Evolutionary conservation across 441 rosid genomes (phyloP).

Genomic region (Adansonia madagascariensis): DNA sequence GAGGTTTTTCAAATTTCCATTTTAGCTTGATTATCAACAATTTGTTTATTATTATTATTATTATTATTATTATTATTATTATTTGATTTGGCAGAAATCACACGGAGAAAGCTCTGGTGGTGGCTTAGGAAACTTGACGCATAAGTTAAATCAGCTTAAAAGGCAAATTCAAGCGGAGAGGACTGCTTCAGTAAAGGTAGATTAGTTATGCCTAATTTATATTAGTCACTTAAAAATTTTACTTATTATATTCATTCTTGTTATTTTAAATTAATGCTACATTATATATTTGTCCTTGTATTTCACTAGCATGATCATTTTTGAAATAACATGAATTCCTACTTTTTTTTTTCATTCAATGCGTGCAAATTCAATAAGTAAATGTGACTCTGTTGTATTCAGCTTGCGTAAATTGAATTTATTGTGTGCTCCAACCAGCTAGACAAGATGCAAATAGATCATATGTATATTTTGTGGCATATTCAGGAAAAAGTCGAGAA

Average conservation of each 20-base stretch:
- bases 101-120: conserved; percentile 47
- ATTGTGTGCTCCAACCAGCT: not conserved
- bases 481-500: conserved; percentile 58
- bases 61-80: too few relatives aligned
- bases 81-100: conserved; percentile 39
- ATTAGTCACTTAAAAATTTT: not conserved
- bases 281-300: not conserved
- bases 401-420: not conserved
- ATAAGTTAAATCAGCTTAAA: conserved; percentile 57
- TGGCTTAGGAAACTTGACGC: conserved; percentile 49
- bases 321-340: not conserved
- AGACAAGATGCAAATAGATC: not conserved
- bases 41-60: not conserved
- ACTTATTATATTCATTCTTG: not conserved
- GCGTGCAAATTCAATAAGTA: not conserved
- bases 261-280: conserved; percentile 1
- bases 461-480: not conserved
- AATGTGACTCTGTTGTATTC: not conserved
- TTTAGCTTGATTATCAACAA: not conserved
- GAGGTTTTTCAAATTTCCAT: not conserved
- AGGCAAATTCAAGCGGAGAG: conserved; percentile 68
- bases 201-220: conserved; percentile 6
- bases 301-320: not conserved
- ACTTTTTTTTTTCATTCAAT: not conserved
- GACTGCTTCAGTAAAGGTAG: conserved; percentile 47